phyloP scores from a whole-genome alignment of 176 grass and related monocot species.

The Panicum miliaceum region DNA sequence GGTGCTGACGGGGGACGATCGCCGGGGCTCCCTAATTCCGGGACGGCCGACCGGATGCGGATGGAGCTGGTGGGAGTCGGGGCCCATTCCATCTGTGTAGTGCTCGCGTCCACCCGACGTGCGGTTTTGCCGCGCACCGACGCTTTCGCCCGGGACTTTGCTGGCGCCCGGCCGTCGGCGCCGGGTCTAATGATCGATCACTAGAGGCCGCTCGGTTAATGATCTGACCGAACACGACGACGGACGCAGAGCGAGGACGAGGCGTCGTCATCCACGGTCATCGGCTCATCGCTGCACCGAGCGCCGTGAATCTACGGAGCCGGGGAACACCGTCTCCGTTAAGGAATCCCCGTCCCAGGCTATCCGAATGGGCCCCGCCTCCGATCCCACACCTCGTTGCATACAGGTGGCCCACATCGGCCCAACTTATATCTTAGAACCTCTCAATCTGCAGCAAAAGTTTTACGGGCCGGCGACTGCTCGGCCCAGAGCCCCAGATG shows the following conservation, averaged over 20 bases:
- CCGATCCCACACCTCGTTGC: too few species aligned
- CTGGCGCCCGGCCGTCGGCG: background rate
- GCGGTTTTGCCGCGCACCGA: conserved; percentile 10
- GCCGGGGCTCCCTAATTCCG: too few species aligned
- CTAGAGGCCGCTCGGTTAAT: background rate
- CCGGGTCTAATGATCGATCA: too few species aligned
- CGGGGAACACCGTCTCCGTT: too few species aligned
- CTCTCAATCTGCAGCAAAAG: too few species aligned
- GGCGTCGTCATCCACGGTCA: background rate
- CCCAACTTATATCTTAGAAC: background rate
- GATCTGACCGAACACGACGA: background rate
- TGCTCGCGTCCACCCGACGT: conserved; percentile 3
- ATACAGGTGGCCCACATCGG: background rate
- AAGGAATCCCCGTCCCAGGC: too few species aligned
- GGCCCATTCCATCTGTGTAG: background rate
- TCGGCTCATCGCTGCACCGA: background rate
- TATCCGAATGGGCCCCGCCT: too few species aligned
- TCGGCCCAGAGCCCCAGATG: too few species aligned
- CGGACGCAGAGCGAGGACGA: background rate
- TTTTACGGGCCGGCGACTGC: too few species aligned
- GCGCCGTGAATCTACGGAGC: too few species aligned
- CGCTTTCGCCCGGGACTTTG: background rate
- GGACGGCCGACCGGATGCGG: too few species aligned
- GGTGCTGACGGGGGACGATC: too few species aligned
- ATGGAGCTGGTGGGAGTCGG: background rate